Conservation (phyloP, 1,284 basidiomycete genomes). For the Heterobasidion occidentale region DNA sequence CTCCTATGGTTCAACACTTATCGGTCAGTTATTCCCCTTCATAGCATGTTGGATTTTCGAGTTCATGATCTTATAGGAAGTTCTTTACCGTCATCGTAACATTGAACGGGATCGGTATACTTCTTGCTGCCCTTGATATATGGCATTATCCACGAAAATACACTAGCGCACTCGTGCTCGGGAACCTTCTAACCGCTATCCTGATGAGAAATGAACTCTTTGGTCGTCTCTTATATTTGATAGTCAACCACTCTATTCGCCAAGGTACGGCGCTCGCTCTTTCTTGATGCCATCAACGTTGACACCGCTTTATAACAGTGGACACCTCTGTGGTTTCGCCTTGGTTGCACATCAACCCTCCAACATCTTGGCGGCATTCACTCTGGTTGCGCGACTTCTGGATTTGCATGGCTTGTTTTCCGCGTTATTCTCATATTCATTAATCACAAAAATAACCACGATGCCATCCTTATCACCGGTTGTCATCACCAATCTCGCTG, state of each 20-base stretch:
- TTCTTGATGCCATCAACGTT: conserved; percentile 1
- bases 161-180: conserved; percentile 53
- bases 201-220: conserved; percentile 48
- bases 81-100: conserved; percentile 47
- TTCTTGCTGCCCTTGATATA: conserved; percentile 38
- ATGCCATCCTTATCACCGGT: conserved; percentile 48
- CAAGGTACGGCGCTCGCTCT: conserved; percentile 31
- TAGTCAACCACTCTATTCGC: conserved; percentile 53
- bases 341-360: conserved; percentile 52
- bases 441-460: conserved; percentile 44
- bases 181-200: conserved; percentile 33
- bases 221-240: conserved; percentile 48
- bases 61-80: conserved; percentile 32
- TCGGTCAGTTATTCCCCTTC: conserved; percentile 28
- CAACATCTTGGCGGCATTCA: conserved; percentile 68
- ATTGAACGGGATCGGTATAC: conserved; percentile 42
- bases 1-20: conserved; percentile 63
- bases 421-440: conserved; percentile 44
- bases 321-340: conserved; percentile 53
- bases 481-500: conserved; percentile 46
- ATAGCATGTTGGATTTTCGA: background rate
- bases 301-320: conserved; percentile 33
- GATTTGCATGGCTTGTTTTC: conserved; percentile 58
- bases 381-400: conserved; percentile 60
- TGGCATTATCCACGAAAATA: conserved; percentile 56